These are phyloP conservation scores for Neocallimastix lanati DNA, from an alignment of 192 early-diverging fungal genomes.

Conservation along the genomic window DNA sequence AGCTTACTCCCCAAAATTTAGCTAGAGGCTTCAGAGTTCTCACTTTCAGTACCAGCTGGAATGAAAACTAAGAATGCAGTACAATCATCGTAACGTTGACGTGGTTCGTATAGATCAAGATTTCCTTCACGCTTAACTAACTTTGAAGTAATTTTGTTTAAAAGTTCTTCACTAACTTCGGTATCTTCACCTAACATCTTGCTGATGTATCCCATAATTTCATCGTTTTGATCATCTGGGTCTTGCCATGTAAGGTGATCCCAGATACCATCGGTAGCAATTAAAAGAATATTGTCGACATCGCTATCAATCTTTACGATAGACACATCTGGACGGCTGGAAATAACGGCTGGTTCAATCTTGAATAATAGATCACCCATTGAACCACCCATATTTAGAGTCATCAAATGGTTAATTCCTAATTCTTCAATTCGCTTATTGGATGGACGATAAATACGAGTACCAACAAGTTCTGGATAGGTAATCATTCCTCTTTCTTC, in stretches of 20 bases:
- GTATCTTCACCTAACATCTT: neutral
- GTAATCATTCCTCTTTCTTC: conserved; percentile 2
- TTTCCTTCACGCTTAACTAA: neutral
- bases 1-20: no score
- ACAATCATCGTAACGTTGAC: no score
- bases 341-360: conserved; percentile 31
- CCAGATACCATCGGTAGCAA: conserved; percentile 41
- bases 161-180: neutral
- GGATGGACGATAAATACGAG: conserved; percentile 30
- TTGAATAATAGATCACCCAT: conserved; percentile 47
- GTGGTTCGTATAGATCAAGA: neutral
- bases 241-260: conserved; percentile 20
- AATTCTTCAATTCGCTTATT: conserved; percentile 18
- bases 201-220: neutral
- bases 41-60: neutral
- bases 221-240: neutral
- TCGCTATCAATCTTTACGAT: conserved; percentile 16
- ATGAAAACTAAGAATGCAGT: no score
- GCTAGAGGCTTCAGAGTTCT: neutral
- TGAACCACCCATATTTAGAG: conserved; percentile 35
- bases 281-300: conserved; percentile 16
- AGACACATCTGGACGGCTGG: conserved; percentile 20
- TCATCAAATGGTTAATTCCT: conserved; percentile 28
- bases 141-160: neutral
- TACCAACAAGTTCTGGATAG: conserved; percentile 22